Evolutionary conservation across 2,329 filamentous ascomycete species (phyloP).

Genomic region (Aspergillus unguis): DNA sequence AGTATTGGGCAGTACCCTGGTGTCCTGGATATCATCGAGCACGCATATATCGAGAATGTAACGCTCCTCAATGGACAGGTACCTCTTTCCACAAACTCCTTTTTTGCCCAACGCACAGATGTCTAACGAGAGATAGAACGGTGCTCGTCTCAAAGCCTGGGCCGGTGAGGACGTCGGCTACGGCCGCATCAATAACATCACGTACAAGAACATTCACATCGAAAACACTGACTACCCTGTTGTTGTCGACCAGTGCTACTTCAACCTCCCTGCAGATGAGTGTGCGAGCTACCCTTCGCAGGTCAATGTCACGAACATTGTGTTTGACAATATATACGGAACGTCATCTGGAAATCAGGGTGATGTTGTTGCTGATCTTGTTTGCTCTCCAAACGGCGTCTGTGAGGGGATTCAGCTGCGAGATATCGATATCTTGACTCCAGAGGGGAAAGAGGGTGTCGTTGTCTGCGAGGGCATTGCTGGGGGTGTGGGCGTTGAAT

Average conservation of each 20-base stretch:
- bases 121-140: constrained; percentile 40
- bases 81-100: constrained; percentile 2
- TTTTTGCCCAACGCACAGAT: too few species aligned
- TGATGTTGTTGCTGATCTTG: constrained; percentile 53
- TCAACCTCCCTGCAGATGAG: constrained; percentile 52
- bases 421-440: constrained; percentile 55
- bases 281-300: constrained; percentile 55
- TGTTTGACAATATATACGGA: constrained; percentile 58
- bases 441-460: constrained; percentile 42
- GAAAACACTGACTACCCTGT: constrained; percentile 58
- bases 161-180: constrained; percentile 57
- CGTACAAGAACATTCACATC: constrained; percentile 59
- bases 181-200: constrained; percentile 61
- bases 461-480: constrained; percentile 52
- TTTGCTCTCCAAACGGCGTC: constrained; percentile 56
- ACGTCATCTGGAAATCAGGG: constrained; percentile 56
- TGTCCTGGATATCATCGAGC: constrained; percentile 54
- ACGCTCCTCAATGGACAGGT: constrained; percentile 53
- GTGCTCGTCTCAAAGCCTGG: constrained; percentile 61
- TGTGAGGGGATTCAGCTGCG: constrained; percentile 56
- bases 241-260: constrained; percentile 62
- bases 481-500: constrained; percentile 41
- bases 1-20: constrained; percentile 57
- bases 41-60: constrained; percentile 59
- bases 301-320: constrained; percentile 59